Conservation (phyloP, 1,284 basidiomycete species). For the Cystobasidiaceae sp. region DNA sequence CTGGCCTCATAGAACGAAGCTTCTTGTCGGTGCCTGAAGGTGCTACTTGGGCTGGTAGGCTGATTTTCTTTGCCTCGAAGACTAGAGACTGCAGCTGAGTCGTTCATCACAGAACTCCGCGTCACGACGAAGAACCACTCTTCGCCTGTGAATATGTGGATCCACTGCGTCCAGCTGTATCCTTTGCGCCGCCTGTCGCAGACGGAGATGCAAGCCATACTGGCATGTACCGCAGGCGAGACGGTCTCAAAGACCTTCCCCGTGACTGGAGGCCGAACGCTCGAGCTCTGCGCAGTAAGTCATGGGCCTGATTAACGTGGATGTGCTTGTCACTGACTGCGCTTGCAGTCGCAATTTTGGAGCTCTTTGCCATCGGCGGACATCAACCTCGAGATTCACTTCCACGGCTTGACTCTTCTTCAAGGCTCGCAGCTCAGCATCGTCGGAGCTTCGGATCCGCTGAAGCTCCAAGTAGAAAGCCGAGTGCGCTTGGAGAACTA, state of each 20-base stretch:
- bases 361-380: conserved; percentile 44
- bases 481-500: conserved; percentile 44
- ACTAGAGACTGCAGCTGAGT: not conserved
- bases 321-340: not conserved
- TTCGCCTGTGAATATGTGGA: conserved; percentile 46
- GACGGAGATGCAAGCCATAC: conserved; percentile 44
- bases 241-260: conserved; percentile 43
- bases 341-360: conserved; percentile 44
- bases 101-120: conserved; percentile 36
- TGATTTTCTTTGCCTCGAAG: not conserved
- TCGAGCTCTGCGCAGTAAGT: conserved; percentile 44
- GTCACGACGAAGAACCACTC: conserved; percentile 43
- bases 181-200: conserved; percentile 43
- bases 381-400: conserved; percentile 45
- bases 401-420: conserved; percentile 43
- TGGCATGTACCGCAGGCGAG: conserved; percentile 45
- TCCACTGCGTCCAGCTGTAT: conserved; percentile 46
- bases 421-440: conserved; percentile 43
- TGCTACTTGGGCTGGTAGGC: conserved; percentile 44
- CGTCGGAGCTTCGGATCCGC: conserved; percentile 44
- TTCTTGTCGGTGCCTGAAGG: conserved; percentile 46
- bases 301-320: not conserved
- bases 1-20: conserved; percentile 43
- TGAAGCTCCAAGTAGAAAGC: conserved; percentile 41
- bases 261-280: conserved; percentile 45